Evolutionary conservation across 1,284 basidiomycete genomes (phyloP), one percentile per base, ranked within the genome.

Genomic region (Wallemia hederae): DNA sequence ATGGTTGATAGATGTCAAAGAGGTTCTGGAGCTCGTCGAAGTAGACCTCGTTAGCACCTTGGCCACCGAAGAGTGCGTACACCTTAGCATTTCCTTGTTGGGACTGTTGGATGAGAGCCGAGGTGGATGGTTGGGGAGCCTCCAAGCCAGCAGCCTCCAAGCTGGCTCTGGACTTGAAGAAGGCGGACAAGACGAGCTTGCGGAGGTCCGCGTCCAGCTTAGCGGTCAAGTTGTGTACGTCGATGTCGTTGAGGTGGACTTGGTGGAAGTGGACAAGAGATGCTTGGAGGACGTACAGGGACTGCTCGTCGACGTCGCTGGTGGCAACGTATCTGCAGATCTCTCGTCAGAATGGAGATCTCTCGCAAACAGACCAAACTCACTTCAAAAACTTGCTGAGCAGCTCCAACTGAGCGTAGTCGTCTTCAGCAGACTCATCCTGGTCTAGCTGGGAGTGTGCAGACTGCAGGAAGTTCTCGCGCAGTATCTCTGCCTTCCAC

Each of bases 41-140:
- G 75, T 97, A 97, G 64, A 92, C 85, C 73, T 98, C 92, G 71
- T 97, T 97, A 65, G 85, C 88, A 65, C 92, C 92, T 72, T 98
- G 92, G n/a, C 94, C 94, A 64, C 92, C 92, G 68, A 98, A 98
- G 62, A 98, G 76, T 61, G 86, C 92, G 73, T 85, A 96, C 65
- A 94, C 74, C 63, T 84, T 83, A 29, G 88, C 82, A 60, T 83
- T 76, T 60, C 80, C 80, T 25, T 77, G 73, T 61, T 75, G 72
- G 58, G 81, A 81, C 27, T 85, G 82, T 22, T 76, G 72, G 63
- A 97, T 74, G 34, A 97, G 79, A 7, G 85, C 82, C 29, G 85
- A 81, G 55, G 79, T 67, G 33, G 84, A 80, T 25, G 79, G 75
- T 59, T 75, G 71, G 61, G 83, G 79, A 65, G 74, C 74, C 59